Evolutionary conservation across 192 early-diverging fungal species (phyloP), one percentile per base, ranked within the genome.

Genomic region (Kappamyces sp.): DNA sequence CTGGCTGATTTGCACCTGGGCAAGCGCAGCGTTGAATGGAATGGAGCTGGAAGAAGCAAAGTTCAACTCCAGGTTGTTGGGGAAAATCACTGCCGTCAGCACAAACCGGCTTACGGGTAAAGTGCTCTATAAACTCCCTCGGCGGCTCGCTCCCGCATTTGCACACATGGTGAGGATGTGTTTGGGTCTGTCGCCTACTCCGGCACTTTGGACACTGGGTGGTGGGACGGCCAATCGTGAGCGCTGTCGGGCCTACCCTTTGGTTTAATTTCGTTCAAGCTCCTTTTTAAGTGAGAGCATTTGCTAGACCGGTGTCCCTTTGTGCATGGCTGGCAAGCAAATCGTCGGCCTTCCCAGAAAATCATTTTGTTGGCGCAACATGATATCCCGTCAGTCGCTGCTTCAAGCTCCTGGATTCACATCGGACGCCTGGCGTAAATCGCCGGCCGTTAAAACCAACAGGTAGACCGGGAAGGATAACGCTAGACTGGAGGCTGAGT

Each of bases 251-350:
- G 57, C 38, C 57, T 44, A 3, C 57, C 57, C 32, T 59, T 59
- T 9, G 12, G 15, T 59, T 59, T 59, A 7, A 59, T 40, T 35
- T 38, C 57, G 4, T 43, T 32, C 2, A 59, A 36, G 9, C 34
- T 59, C n/a, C 35, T 38, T 10, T 36, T 15, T 3, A 44, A 36
- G 46, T 59, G 57, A 10, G 57, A 59, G 57, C 57, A 59, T 59
- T 35, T 59, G 3, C 44, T 36, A n/a, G 57, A 36, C 49, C 57
- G 42, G 49, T 59, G 57, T 1, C 57, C 57, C 38, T 59, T 59
- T 5, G 57, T 47, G 31, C 57, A 59, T 32, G 33, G 46, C 9
- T 36, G 5, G 15, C 57, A 59, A 31, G 57, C 36, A 7, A 59
- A 40, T 40, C 39, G 46, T 38, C 33, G 3, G n/a, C 13, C 40